These are phyloP conservation scores for Heliamphora pulchella DNA, from an alignment of 179 eudicot genomes.

Conservation along the genomic window DNA sequence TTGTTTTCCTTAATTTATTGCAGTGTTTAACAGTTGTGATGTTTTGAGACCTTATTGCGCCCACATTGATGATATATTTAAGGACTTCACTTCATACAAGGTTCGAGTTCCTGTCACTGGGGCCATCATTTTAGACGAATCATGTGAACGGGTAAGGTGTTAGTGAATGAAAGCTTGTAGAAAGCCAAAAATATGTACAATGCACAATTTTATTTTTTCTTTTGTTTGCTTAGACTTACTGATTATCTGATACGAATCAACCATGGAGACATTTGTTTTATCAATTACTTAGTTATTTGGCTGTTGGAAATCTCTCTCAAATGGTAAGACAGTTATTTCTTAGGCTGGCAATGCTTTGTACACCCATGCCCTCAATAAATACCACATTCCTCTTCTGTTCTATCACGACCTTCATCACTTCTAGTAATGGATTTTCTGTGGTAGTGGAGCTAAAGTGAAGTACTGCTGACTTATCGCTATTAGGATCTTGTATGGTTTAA, in stretches of 20 bases:
- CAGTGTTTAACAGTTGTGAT: constrained; percentile 94
- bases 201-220: not conserved
- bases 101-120: constrained; percentile 98
- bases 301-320: not conserved
- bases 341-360: not conserved
- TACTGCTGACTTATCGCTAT: not conserved
- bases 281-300: too few relatives aligned
- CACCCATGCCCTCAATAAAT: not conserved
- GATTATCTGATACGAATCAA: not conserved
- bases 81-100: constrained; percentile 98
- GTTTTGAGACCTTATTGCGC: constrained; percentile 90
- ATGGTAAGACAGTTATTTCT: not conserved
- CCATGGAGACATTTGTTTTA: not conserved
- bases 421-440: not conserved
- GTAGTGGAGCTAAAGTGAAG: not conserved
- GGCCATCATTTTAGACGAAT: constrained; percentile 87
- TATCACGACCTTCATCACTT: not conserved
- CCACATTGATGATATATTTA: constrained; percentile 94
- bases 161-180: not conserved
- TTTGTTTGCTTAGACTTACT: not conserved
- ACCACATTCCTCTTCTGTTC: not conserved
- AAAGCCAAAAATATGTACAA: not conserved
- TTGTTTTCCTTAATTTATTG: constrained; percentile 44
- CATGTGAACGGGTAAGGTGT: constrained; percentile 67
- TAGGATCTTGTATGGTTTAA: not conserved